Evolutionary conservation across 108 stramenopile species (phyloP), one percentile per base, ranked within the genome.

Genomic region (Conticribra weissflogii): DNA sequence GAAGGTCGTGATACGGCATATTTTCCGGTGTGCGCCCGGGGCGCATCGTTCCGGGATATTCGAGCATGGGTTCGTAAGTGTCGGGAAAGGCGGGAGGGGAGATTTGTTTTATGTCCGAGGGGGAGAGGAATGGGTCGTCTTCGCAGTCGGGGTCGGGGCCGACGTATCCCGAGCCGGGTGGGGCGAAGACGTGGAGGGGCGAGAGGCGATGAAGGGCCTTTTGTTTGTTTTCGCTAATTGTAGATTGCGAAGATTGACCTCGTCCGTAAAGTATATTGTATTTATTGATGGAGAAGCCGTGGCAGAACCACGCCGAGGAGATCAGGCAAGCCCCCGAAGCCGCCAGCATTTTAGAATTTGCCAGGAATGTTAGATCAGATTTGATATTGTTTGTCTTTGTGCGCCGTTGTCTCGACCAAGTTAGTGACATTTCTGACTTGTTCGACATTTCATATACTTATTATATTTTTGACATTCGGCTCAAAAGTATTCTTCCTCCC

Each of bases 41-140:
- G 18, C 94, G 84, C 94, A 95, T 92, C 27, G 94, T 95, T 44
- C 94, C 94, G n/a, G 94, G 94, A 79, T 88, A 95, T 67, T 95
- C 94, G 85, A 95, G 92, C 89, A 91, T 95, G 49, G 94, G 94
- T 59, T 89, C 88, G 55, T 95, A 95, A 3, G 94, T 82, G 12
- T 82, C 71, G 0, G 94, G 94, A 21, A 88, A 66, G 44, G 59
- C 54, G 4, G 76, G 49, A 24, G 78, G 78, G 16, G 64, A 67
- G 9, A 79, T 57, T 48, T 56, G 71, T 2, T 22, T 16, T 14
- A 68, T 36, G 29, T 79, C 68, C 15, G 60, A 45, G 29, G 16
- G 21, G 15, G 78, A 72, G n/a, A 79, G 53, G 17, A 59, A 59
- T 12, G 64, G 69, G 51, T 55, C 64, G 47, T 68, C 32, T 17